Evolutionary conservation across 2,329 filamentous ascomycete species (phyloP).

Genomic region (Colletotrichum siamense): DNA sequence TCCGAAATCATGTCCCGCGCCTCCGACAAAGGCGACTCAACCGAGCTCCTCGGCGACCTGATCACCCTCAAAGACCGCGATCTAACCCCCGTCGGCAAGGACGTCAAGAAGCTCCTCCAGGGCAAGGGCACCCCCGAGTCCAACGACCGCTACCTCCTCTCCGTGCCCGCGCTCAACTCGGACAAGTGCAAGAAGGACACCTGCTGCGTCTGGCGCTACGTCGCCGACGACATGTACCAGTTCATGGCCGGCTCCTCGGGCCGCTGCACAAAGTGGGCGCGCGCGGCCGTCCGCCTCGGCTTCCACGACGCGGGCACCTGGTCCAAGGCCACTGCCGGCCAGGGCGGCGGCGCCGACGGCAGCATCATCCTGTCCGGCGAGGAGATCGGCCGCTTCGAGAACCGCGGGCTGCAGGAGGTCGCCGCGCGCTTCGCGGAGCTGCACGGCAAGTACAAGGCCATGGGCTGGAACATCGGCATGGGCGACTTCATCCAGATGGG

Average conservation of each 20-base stretch:
- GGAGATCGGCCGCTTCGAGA: conserved; percentile 44
- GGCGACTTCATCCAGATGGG: conserved; percentile 63
- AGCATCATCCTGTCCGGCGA: conserved; percentile 43
- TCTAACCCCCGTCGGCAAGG: conserved; percentile 22
- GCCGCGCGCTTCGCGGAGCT: conserved; percentile 42
- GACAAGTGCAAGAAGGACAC: conserved; percentile 40
- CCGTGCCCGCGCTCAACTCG: conserved; percentile 28
- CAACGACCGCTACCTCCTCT: conserved; percentile 23
- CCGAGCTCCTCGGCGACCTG: conserved; percentile 26
- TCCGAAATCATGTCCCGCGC: conserved; percentile 23
- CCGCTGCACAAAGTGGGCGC: conserved; percentile 48
- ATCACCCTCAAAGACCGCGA: conserved; percentile 17
- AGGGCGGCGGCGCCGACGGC: conserved; percentile 50
- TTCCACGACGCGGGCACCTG: conserved; percentile 55
- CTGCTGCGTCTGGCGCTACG: conserved; percentile 51
- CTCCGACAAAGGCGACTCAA: conserved; percentile 12
- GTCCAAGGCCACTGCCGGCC: conserved; percentile 38
- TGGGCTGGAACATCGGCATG: conserved; percentile 44
- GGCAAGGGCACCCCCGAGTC: conserved; percentile 24
- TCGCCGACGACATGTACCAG: conserved; percentile 42
- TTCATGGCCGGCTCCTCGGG: conserved; percentile 42
- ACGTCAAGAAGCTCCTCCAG: conserved; percentile 22
- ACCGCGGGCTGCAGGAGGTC: conserved; percentile 53
- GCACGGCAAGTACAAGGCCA: conserved; percentile 41
- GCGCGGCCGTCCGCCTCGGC: conserved; percentile 50